Percentiles rank a stretch among this genome's conserved stretches.
Conservation (phyloP, 176 grass and related monocot genomes). For the Aegilops longissima region DNA sequence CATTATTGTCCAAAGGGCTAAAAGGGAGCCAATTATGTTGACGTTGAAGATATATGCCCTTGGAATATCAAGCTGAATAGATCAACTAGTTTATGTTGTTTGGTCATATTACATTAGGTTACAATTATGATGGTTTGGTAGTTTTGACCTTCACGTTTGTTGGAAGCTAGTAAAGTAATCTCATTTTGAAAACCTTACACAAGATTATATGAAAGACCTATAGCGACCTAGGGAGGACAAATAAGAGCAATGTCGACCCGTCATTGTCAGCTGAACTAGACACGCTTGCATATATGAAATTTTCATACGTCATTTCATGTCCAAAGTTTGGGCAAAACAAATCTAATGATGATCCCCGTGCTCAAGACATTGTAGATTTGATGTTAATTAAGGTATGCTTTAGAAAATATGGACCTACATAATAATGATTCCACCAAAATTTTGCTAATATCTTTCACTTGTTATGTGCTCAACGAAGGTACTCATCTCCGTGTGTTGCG, state of each 20-base stretch:
- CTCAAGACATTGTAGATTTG: conserved; percentile 76
- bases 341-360: conserved; percentile 63
- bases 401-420: conserved; percentile 1
- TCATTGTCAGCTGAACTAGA: conserved; percentile 43
- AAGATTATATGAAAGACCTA: conserved; percentile 36
- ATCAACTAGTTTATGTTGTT: no score
- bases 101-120: no score
- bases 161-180: no score
- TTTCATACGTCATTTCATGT: conserved; percentile 81
- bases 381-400: conserved; percentile 67
- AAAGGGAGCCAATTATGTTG: no score
- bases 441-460: neutral
- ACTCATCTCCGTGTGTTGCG: conserved; percentile 61
- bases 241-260: conserved; percentile 37
- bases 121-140: no score
- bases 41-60: no score
- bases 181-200: no score
- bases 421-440: neutral
- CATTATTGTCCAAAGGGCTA: no score
- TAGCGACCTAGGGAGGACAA: conserved; percentile 47
- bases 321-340: conserved; percentile 73
- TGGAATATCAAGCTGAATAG: no score
- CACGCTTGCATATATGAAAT: conserved; percentile 71
- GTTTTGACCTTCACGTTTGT: no score
- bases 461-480: conserved; percentile 40